These are phyloP conservation scores for Dactylellina sp. DNA, from an alignment of 2,329 filamentous ascomycete genomes.

Conservation along the genomic window DNA sequence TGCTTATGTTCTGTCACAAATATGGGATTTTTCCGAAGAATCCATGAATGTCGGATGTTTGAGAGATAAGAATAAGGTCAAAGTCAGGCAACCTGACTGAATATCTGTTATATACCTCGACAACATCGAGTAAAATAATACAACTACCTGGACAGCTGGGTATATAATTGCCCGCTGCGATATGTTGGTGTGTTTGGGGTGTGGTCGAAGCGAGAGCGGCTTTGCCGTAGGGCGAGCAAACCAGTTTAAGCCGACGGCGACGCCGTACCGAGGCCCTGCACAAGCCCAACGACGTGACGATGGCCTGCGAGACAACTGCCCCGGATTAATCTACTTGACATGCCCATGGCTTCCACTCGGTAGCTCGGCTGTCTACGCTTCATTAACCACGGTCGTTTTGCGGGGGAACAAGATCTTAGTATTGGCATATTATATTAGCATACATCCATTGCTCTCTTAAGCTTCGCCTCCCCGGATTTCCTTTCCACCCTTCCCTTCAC, in stretches of 20 bases:
- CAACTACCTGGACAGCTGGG: no score
- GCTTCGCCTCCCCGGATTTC: constrained; percentile 3
- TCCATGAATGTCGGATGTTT: no score
- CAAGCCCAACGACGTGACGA: constrained; percentile 44
- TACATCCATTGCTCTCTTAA: no score
- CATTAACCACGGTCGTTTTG: constrained; percentile 13
- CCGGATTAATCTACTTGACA: constrained; percentile 45
- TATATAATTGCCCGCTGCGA: no score
- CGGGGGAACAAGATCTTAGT: constrained; percentile 1
- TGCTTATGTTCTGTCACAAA: no score
- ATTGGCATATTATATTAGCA: constrained; percentile 3
- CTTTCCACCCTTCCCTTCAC: background rate
- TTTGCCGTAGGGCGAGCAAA: constrained; percentile 1
- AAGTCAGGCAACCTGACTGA: no score
- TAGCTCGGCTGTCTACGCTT: constrained; percentile 32
- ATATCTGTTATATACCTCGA: no score
- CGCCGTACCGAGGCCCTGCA: constrained; percentile 54
- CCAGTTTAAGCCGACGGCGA: constrained; percentile 56
- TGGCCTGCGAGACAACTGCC: constrained; percentile 19
- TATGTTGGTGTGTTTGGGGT: constrained; percentile 19
- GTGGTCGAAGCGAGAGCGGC: constrained; percentile 15
- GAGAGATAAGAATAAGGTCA: no score
- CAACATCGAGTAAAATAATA: no score
- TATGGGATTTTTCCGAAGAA: no score
- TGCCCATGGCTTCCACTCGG: constrained; percentile 28